Base-by-base conservation (phyloP, 257 asterid genomes). In the Anisodus acutangulus region DNA sequence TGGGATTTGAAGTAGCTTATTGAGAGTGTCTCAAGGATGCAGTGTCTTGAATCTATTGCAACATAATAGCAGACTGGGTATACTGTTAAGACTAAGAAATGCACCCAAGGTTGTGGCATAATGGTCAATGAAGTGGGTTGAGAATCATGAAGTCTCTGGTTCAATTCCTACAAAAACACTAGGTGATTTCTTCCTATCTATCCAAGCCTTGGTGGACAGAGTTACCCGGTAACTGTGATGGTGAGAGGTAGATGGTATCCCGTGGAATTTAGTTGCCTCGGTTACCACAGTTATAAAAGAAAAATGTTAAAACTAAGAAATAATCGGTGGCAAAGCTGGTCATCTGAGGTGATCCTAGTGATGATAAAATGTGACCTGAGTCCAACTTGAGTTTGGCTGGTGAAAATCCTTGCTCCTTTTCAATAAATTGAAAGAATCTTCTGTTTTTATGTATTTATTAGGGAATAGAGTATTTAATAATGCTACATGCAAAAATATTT, bases 1-100 rank as follows among this genome's bases (percentile, higher is more conserved):
- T 70, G 98, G 98, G 55, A 84, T 92, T 62, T 96, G 91, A 89
- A 80, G 19, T 37, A 31, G 43, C 58, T 53, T 26, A 19, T 74
- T 49, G 17, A 49, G 60, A 9, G 60, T 49, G 8, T 47, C 60
- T 22, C 45, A 53, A 51, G 81, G 63, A 53, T 74, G 81, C 19
- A 11, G 5, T 19, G 1, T 19, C 9, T 74, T 6, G 60, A 11
- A 17, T 71, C 57, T 71, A 45, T 45, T n/a, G 9, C 6, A 45
- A n/a, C 58, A 45, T 45, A 3, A 3, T n/a, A 47, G 39, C 80
- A 9, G 80, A 71, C 35, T 69, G 55, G 35, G 7, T 37, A 15
- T 3, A 39, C 3, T 37, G 22, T 35, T 66, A 2, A 67, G 22
- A 67, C 45, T 37, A 67, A 35, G 49, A 37, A 67, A 6, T 6